A percentile compares a stretch with the other conserved stretches of the same genome.
These are phyloP conservation scores for Sanguinoderma infundibulare DNA, from an alignment of 1,284 basidiomycete genomes.

Conservation along the genomic window DNA sequence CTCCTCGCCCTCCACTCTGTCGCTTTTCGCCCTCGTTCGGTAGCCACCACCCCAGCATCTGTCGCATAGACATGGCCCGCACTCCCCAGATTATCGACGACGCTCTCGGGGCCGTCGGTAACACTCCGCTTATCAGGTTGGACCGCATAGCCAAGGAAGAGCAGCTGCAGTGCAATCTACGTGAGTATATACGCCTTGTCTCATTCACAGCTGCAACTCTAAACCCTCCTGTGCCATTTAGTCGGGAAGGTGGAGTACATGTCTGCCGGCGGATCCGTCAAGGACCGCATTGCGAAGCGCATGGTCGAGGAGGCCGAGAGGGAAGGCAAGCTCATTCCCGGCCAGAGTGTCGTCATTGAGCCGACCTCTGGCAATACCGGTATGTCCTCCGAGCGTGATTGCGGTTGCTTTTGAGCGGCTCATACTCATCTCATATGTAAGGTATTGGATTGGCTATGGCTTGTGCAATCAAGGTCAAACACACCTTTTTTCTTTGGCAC, in stretches of 20 bases:
- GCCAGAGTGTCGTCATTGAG: constrained; percentile 92
- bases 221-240: constrained; percentile 34
- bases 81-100: constrained; percentile 63
- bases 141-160: constrained; percentile 79
- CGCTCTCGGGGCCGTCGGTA: constrained; percentile 85
- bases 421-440: constrained; percentile 30
- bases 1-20: constrained; percentile 3
- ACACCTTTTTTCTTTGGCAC: constrained; percentile 19
- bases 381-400: constrained; percentile 37
- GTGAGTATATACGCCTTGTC: constrained; percentile 51
- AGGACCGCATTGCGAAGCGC: constrained; percentile 96
- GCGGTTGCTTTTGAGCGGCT: too few relatives aligned
- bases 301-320: constrained; percentile 95
- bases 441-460: constrained; percentile 93
- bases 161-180: constrained; percentile 87
- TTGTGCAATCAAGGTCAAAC: constrained; percentile 85
- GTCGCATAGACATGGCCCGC: constrained; percentile 30
- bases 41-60: not conserved
- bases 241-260: constrained; percentile 93
- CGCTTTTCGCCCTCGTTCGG: not conserved
- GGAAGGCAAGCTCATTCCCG: constrained; percentile 85
- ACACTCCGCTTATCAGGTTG: constrained; percentile 90
- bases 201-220: not conserved
- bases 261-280: constrained; percentile 92
- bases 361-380: constrained; percentile 96